A percentile compares a stretch with the other conserved stretches of the same genome.
These are phyloP conservation scores for Candida railenensis DNA, from an alignment of 805 yeast species.

Conservation along the genomic window DNA sequence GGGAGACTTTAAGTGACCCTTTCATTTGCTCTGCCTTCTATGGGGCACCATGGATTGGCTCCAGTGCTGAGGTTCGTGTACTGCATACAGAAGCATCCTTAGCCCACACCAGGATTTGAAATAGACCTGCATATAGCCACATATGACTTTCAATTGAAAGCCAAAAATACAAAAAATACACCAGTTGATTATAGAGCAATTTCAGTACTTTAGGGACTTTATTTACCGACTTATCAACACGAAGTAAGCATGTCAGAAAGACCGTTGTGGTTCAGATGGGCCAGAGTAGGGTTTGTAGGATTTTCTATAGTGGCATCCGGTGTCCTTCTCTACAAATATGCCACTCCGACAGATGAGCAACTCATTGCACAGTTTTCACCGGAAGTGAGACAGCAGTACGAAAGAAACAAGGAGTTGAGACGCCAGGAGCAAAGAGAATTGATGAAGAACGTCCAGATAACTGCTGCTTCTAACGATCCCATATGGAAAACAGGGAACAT, in stretches of 20 bases:
- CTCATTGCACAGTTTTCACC: conserved; percentile 75
- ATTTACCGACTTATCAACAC: not conserved
- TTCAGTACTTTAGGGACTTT: not conserved
- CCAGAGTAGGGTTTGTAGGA: conserved; percentile 47
- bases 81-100: not conserved
- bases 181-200: too few species aligned
- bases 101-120: not conserved
- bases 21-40: too few species aligned
- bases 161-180: not conserved
- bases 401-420: conserved; percentile 58
- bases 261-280: conserved; percentile 61
- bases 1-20: too few species aligned
- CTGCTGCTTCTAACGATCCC: conserved; percentile 70
- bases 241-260: conserved; percentile 15
- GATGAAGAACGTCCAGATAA: conserved; percentile 62
- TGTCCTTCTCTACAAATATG: conserved; percentile 63
- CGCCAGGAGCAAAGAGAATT: conserved; percentile 67
- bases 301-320: conserved; percentile 73
- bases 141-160: not conserved
- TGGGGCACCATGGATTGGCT: too few species aligned
- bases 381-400: conserved; percentile 75
- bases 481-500: conserved; percentile 80
- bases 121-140: not conserved
- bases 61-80: too few species aligned
- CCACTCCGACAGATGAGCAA: conserved; percentile 85